These are phyloP conservation scores for Metschnikowia borealis DNA, from an alignment of 805 yeast species.

Conservation along the genomic window DNA sequence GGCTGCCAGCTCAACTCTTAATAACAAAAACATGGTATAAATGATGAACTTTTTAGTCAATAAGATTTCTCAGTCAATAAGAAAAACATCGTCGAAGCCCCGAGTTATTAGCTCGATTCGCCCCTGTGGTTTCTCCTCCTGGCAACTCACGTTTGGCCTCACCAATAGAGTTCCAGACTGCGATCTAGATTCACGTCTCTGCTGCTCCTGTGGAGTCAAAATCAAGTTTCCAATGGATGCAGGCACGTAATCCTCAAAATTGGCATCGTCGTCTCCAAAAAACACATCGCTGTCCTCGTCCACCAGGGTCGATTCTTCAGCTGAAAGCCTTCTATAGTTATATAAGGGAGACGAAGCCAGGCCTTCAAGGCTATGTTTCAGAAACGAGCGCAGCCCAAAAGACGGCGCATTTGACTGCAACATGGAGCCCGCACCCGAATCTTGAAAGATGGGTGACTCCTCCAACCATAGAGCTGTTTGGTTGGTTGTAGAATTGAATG, in stretches of 20 bases:
- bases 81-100: slow-evolving; percentile 31
- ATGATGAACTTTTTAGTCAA: too few species aligned
- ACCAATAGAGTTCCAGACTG: slow-evolving; percentile 40
- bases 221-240: slow-evolving; percentile 69
- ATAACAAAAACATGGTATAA: too few species aligned
- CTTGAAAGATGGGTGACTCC: background rate
- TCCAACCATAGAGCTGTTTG: background rate
- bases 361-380: background rate
- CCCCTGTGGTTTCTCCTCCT: background rate
- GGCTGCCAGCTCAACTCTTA: too few species aligned
- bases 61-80: slow-evolving; percentile 27
- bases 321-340: background rate
- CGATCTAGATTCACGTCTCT: slow-evolving; percentile 62
- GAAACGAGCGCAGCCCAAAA: background rate
- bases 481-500: background rate
- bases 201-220: slow-evolving; percentile 74
- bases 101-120: background rate
- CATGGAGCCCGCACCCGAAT: background rate
- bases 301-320: slow-evolving; percentile 6
- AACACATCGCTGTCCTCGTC: slow-evolving; percentile 33
- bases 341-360: background rate
- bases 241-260: slow-evolving; percentile 79
- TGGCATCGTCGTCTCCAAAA: slow-evolving; percentile 28
- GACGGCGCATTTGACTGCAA: background rate
- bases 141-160: slow-evolving; percentile 26